Evolutionary conservation across 1,139 yeast genomes (phyloP), one percentile per base, ranked within the genome.

Genomic region (Hanseniaspora sp.): DNA sequence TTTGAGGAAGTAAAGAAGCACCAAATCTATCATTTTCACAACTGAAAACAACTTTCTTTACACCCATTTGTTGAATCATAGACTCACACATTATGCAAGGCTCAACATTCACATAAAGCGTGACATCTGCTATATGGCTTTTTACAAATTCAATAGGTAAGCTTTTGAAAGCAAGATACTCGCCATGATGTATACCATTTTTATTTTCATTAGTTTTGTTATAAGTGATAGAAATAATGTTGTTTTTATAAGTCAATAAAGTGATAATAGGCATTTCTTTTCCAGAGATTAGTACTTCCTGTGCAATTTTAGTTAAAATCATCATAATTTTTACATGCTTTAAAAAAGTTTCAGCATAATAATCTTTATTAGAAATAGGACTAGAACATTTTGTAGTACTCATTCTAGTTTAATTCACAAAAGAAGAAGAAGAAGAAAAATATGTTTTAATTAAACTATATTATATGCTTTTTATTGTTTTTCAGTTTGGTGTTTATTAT

Each of bases 1-100:
- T 73, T 67, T 29, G 87, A 68, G 2, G 92, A 94, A 0, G 95
- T 83, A 0, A 98, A 97, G 65, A 88, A 0, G 98, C 98, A 0
- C 98, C 98, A 70, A 92, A 92, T 52, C 98, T 70, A 60, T 92
- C 97, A 65, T 92, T 92, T 0, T 88, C 94, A 64, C 96, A 90
- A 0, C 98, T 97, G 63, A 85, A 92, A 46, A 82, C 80, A 1
- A 90, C 96, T 44, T 73, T 72, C 28, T 79, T 70, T 18, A 92
- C 79, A 1, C 85, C 83, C 38, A 90, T 67, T 63, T 92, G 98
- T 56, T 92, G 77, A 52, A 92, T 69, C 2, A 95, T 92, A 33
- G 95, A 82, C 0, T 96, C 97, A 71, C 99, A 92, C 99, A 92
- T 92, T 11, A 94, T 83, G 67, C 99, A 92, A 0, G 99, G 99